Conservation (phyloP, 306 rosid species). For the Gynostemma pentaphyllum region DNA sequence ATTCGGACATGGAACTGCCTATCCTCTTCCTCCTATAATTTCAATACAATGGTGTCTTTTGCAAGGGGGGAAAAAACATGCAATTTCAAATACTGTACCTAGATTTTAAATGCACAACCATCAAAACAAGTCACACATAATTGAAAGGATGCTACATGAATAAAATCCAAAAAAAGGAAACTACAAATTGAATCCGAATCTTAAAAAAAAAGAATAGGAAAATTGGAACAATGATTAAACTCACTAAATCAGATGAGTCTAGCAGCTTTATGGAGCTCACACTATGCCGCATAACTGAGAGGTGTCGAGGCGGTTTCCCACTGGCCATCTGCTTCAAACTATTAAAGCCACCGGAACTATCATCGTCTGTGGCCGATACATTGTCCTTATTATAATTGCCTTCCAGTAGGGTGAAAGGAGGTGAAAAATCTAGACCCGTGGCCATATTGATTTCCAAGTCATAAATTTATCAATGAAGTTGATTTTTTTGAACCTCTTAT, state of each 20-base stretch:
- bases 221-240: not conserved
- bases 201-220: not conserved
- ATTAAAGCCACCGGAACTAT: constrained; percentile 20
- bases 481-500: not conserved
- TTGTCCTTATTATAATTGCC: constrained; percentile 32
- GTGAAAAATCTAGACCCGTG: constrained; percentile 43
- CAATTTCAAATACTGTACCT: not conserved
- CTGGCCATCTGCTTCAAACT: constrained; percentile 23
- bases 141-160: not conserved
- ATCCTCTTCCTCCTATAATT: not conserved
- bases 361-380: constrained; percentile 32
- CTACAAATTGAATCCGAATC: not conserved
- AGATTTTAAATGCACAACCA: not conserved
- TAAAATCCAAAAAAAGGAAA: not conserved
- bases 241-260: constrained; percentile 39
- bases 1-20: not conserved
- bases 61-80: no score
- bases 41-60: not conserved
- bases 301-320: constrained; percentile 63
- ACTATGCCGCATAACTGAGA: constrained; percentile 35
- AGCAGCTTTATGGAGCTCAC: constrained; percentile 38
- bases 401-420: constrained; percentile 33
- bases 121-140: not conserved
- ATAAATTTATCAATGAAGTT: constrained; percentile 7
- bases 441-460: constrained; percentile 36